Base-by-base conservation (phyloP, 306 rosid species). In the Leucaena leucocephala region DNA sequence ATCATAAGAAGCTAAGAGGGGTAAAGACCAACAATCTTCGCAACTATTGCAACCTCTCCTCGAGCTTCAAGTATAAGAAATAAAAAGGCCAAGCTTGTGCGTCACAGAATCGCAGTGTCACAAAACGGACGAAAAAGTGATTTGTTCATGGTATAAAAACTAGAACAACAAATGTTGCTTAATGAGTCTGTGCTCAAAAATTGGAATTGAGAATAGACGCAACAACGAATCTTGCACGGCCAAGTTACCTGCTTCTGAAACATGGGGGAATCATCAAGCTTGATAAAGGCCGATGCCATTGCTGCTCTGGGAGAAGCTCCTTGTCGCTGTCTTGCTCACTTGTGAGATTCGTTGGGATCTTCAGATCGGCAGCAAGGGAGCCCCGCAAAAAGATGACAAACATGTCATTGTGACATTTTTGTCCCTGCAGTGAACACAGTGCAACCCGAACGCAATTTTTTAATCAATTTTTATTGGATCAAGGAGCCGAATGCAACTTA, bases 251-350 rank as follows among this genome's bases (percentile, higher is more conserved):
- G 98, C 72, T 87, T 95, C 88, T 90, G 93, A 84, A 95, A 95
- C 98, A 95, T 95, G 33, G 99, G 99, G 50, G 99, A 95, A 80
- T 95, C 99, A 48, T 95, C 99, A 33, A 95, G 96, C 88, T 88
- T 95, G 88, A 89, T 76, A 76, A 92, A 95, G 15, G 98, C 78
- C 64, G 93, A 86, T 71, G 93, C 96, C 98, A 93, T 93, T 89
- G 68, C 71, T 80, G 39, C 50, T 9, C 62, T 12, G 48, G 33
- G 36, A 43, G 43, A 50, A 15, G 65, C 77, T 73, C 17, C 54
- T 38, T 76, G 22, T 68, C 5, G 35, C 42, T 55, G 27, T 34
- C 19, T 55, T 7, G 27, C 44, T 78, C 76, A 21, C 48, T 19
- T 14, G 55, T 22, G 54, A 68, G 75, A 71, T 45, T 33, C n/a